Percentiles rank a stretch among this genome's conserved stretches.
These are phyloP conservation scores for Phytophthora uliginosa DNA, from an alignment of 352 stramenopile species.

Conservation along the genomic window DNA sequence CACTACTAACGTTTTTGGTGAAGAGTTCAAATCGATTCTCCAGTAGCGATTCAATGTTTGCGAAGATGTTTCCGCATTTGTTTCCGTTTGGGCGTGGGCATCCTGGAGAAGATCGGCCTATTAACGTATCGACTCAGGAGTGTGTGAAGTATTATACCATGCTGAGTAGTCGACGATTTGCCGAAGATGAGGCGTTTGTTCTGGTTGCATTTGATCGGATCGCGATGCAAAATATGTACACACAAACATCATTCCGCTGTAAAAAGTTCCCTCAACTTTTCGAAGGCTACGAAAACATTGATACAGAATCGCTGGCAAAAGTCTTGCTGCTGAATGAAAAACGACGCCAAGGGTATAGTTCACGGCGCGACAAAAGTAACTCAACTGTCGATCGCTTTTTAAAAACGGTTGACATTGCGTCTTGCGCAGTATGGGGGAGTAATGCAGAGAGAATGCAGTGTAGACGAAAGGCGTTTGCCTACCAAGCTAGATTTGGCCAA, in stretches of 20 bases:
- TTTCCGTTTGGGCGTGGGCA: background rate
- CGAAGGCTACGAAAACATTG: background rate
- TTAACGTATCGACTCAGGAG: background rate
- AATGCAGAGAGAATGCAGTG: constrained; percentile 1
- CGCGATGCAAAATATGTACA: background rate
- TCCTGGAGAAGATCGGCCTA: background rate
- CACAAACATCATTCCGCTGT: constrained; percentile 1
- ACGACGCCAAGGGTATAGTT: background rate
- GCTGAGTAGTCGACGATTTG: constrained; percentile 21
- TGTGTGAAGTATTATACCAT: constrained; percentile 19
- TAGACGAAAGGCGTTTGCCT: background rate
- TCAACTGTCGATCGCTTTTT: background rate
- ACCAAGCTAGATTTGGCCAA: background rate
- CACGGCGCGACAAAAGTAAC: background rate
- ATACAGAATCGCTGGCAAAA: background rate
- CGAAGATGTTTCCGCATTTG: background rate
- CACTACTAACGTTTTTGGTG: background rate
- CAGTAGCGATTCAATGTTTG: background rate
- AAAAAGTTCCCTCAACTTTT: background rate
- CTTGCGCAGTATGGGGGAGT: background rate
- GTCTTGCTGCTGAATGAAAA: background rate
- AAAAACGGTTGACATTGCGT: background rate
- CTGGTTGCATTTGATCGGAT: constrained; percentile 19
- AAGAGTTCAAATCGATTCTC: background rate
- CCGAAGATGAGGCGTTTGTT: constrained; percentile 24